These are phyloP conservation scores for Suhomyces vadensis DNA, from an alignment of 805 yeast species.

Conservation along the genomic window DNA sequence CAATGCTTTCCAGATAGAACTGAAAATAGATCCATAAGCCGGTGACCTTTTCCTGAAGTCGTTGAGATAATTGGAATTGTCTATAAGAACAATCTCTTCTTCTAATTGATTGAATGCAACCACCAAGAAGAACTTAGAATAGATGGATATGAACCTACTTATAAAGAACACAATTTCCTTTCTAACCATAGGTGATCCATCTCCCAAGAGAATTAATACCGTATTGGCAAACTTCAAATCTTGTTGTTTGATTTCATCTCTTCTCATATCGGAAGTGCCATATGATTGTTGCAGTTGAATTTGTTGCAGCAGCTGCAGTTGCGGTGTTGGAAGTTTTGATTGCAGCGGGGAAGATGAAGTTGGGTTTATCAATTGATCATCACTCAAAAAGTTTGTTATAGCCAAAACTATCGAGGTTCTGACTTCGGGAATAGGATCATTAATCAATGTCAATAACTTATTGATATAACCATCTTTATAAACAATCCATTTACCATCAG, in stretches of 20 bases:
- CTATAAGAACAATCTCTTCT: constrained; percentile 70
- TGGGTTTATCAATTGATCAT: constrained; percentile 26
- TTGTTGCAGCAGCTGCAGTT: constrained; percentile 8
- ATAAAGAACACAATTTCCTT: constrained; percentile 79
- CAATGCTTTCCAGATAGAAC: constrained; percentile 85
- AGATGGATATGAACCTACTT: constrained; percentile 69
- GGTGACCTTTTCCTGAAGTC: constrained; percentile 68
- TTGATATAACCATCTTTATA: constrained; percentile 63
- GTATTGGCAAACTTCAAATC: constrained; percentile 71
- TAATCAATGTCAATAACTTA: constrained; percentile 56
- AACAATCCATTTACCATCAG: constrained; percentile 73
- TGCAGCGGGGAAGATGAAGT: constrained; percentile 16
- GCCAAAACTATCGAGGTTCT: constrained; percentile 81
- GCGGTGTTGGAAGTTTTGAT: constrained; percentile 13
- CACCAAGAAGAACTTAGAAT: constrained; percentile 74
- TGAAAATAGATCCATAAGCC: constrained; percentile 83
- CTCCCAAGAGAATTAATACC: constrained; percentile 68
- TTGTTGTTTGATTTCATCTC: constrained; percentile 58
- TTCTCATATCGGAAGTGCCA: constrained; percentile 31
- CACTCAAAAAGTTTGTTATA: constrained; percentile 65
- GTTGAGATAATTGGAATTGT: constrained; percentile 59
- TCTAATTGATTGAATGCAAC: constrained; percentile 84
- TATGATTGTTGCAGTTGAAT: constrained; percentile 10
- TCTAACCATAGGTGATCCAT: constrained; percentile 87
- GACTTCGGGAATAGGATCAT: constrained; percentile 94